Evolutionary conservation across 2,329 filamentous ascomycete genomes (phyloP), one percentile per base, ranked within the genome.

Genomic region (Colletotrichum sojae): DNA sequence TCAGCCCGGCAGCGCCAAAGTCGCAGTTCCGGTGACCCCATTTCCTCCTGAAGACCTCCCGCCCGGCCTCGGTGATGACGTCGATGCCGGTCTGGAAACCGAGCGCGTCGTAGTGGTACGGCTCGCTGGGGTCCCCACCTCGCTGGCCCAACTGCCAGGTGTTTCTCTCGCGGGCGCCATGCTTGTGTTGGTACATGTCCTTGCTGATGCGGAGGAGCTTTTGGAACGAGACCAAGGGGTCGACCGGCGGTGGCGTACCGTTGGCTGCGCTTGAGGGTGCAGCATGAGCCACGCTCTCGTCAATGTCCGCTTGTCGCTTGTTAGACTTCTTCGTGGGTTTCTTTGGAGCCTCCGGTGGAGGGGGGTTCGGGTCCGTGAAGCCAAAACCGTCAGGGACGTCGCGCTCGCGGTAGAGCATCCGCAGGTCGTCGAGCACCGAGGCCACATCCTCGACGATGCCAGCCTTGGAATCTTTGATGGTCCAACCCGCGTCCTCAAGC

Each of bases 141-240:
- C 77, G 79, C 72, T 89, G 87, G 13, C 82, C 80, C 2, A 74
- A 72, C 73, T 88, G 86, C 86, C 86, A 89, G 9, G 80, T 84
- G 73, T 88, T 88, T 36, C 86, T 78, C 13, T 77, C 75, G 10
- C 63, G 63, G 4, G 76, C 76, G 59, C 78, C 78, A 61, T 83
- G 78, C 71, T 85, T 85, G 73, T 83, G 79, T 40, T 83, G 77
- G 69, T 77, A 80, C 83, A 85, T 84, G 31, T 75, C 71, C 46
- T 74, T 71, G 39, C 73, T 73, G 49, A 63, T 71, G 57, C 82
- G 65, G 46, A 46, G 31, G 1, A 71, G 46, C 16, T 12, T 40
- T 13, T 51, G 56, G 54, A 63, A 71, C 12, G 69, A 64, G 4
- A 25, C 25, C 13, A 68, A 22, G 16, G 70, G 68, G 25, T 68